Conservation (phyloP, 1,139 yeast species). For the Yamadazyma dushanensis region DNA sequence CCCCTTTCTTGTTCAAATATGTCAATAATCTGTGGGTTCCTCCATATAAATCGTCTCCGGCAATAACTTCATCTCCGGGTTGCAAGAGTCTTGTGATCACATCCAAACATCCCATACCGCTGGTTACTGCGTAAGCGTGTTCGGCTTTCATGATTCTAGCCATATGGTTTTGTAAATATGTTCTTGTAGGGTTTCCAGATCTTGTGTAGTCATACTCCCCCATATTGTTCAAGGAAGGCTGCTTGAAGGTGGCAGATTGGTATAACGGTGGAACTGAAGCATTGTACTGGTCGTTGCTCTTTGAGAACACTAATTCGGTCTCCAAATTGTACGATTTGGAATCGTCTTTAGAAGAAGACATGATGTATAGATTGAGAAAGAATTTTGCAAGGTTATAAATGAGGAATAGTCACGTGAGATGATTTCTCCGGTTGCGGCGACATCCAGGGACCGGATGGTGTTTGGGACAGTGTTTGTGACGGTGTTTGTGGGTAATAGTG, state of each 20-base stretch:
- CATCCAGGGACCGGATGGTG: too few relatives aligned
- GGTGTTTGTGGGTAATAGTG: too few relatives aligned
- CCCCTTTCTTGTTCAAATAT: constrained; percentile 66
- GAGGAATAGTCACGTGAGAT: constrained; percentile 6
- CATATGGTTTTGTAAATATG: constrained; percentile 73
- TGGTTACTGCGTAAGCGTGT: constrained; percentile 76
- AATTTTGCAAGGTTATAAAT: too few relatives aligned
- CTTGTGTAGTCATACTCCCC: constrained; percentile 90
- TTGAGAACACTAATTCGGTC: constrained; percentile 72
- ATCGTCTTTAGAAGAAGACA: constrained; percentile 7
- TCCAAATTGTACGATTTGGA: constrained; percentile 45
- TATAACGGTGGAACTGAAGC: constrained; percentile 88
- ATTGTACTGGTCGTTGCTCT: constrained; percentile 69
- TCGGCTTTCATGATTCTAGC: constrained; percentile 75
- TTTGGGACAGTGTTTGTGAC: too few relatives aligned
- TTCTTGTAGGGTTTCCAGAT: constrained; percentile 93
- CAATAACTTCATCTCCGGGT: constrained; percentile 83
- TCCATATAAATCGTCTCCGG: constrained; percentile 92
- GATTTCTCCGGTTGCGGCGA: too few relatives aligned
- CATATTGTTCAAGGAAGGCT: constrained; percentile 70
- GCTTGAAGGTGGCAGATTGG: constrained; percentile 92
- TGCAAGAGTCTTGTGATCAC: constrained; percentile 71
- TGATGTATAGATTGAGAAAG: constrained; percentile 4
- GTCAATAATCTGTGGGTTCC: constrained; percentile 87
- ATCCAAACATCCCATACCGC: constrained; percentile 92